phyloP scores from a whole-genome alignment of 73 alveolate species.

The Urostyla sp. region DNA sequence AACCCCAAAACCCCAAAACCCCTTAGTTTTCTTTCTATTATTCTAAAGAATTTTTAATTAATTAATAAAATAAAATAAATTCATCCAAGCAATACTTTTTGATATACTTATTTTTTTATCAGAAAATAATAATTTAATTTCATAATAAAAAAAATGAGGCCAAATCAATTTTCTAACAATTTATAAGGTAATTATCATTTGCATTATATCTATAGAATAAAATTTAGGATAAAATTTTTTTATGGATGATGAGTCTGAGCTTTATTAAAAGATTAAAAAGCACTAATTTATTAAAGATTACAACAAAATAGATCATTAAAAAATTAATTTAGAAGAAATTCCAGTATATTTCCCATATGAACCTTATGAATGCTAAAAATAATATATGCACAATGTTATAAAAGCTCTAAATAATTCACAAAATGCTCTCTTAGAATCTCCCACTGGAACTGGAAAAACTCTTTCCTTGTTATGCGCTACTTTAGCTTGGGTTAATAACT shows the following conservation, averaged over 20 bases:
- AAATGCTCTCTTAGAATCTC: slow-evolving; percentile 90
- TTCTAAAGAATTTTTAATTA: too few relatives aligned
- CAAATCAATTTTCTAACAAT: too few relatives aligned
- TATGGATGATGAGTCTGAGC: neutral
- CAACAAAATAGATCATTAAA: neutral
- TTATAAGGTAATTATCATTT: too few relatives aligned
- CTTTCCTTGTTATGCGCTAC: slow-evolving; percentile 78
- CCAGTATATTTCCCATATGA: slow-evolving; percentile 74
- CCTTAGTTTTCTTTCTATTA: too few relatives aligned
- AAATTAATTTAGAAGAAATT: neutral
- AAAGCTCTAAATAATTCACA: slow-evolving; percentile 73
- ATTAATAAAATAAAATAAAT: too few relatives aligned
- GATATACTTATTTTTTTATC: too few relatives aligned
- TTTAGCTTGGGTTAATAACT: slow-evolving; percentile 79
- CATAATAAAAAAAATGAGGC: too few relatives aligned
- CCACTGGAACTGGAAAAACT: slow-evolving; percentile 98
- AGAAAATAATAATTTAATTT: too few relatives aligned
- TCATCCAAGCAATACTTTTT: too few relatives aligned
- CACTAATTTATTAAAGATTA: neutral
- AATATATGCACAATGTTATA: slow-evolving; percentile 85
- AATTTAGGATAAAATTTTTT: neutral
- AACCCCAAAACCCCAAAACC: too few relatives aligned
- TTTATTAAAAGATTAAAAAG: neutral
- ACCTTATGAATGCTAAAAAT: slow-evolving; percentile 80
- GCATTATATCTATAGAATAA: neutral